Evolutionary conservation across 129 eudicot species (phyloP), one percentile per base, ranked within the genome.

Genomic region (Helianthus tuberosus): DNA sequence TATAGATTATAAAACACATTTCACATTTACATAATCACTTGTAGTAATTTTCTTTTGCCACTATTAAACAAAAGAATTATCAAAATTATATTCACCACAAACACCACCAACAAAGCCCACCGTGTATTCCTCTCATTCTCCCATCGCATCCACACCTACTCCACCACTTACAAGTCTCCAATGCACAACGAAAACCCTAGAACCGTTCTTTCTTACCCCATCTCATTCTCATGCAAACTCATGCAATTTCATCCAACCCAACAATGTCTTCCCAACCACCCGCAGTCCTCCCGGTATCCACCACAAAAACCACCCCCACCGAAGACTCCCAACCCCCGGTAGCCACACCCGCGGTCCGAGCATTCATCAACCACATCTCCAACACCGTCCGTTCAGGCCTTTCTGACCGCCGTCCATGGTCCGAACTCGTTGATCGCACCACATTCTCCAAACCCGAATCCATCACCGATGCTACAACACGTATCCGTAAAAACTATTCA

Each of bases 371-470:
- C 73, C 75, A 79, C 73, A 32, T 88, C 72, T 50, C 75, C 81
- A 77, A 25, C 3, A 84, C 84, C 13, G 80, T 89, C 43, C 88
- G 84, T 47, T 58, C 58, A 64, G 93, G 89, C 66, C 84, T 91
- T 78, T 67, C 97, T 35, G 72, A 78, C 8, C 87, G 93, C 80
- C 97, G 97, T 35, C 91, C 97, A 6, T 91, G 97, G 96, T 15
- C 85, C 13, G 97, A 91, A 75, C 86, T 91, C 69, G 63, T 81
- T 0, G 97, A 91, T 69, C 97, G 96, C 3, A 54, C 91, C 74
- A 87, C 93, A 63, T 86, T 91, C 87, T 80, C 96, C 46, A 89
- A 91, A 61, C 97, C 97, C 1, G 96, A 89, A 20, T 89, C 97
- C 35, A 8, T 91, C 13, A 49, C 97, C 80, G 97, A 91, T 0